Percentiles rank a stretch among this genome's conserved stretches.
Evolutionary conservation across 1,139 yeast genomes (phyloP).

Genomic region (Keqinozyma sinolaborantium): DNA sequence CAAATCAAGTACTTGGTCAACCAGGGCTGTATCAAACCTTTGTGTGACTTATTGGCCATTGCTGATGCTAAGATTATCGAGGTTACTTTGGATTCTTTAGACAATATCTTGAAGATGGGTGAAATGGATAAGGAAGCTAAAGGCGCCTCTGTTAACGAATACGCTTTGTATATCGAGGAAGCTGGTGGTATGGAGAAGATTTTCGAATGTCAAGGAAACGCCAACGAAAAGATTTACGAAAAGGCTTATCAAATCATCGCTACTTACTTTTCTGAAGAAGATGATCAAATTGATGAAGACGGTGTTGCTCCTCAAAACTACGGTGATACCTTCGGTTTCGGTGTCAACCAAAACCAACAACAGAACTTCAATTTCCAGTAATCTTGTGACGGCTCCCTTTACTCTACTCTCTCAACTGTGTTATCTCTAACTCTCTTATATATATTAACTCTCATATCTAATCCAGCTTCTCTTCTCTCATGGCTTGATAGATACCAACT

Average conservation of each 20-base stretch:
- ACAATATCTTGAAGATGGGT: slow-evolving; percentile 90
- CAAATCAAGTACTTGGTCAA: slow-evolving; percentile 87
- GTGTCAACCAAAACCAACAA: slow-evolving; percentile 49
- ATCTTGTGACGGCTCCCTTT: slow-evolving; percentile 1
- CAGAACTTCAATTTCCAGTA: slow-evolving; percentile 48
- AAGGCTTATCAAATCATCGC: slow-evolving; percentile 90
- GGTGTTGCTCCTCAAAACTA: slow-evolving; percentile 80
- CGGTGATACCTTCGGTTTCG: slow-evolving; percentile 87
- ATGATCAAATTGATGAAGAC: slow-evolving; percentile 67
- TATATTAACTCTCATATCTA: neutral
- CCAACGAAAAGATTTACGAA: slow-evolving; percentile 86
- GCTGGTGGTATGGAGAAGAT: slow-evolving; percentile 99
- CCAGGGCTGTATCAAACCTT: slow-evolving; percentile 96
- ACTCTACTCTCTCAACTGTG: slow-evolving; percentile 4
- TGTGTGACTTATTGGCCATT: slow-evolving; percentile 84
- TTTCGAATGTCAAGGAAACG: slow-evolving; percentile 87
- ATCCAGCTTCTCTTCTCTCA: neutral
- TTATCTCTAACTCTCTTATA: neutral
- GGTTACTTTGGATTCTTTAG: slow-evolving; percentile 92
- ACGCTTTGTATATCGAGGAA: slow-evolving; percentile 90
- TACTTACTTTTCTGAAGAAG: slow-evolving; percentile 84
- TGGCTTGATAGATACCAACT: neutral
- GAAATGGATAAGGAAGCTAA: slow-evolving; percentile 84
- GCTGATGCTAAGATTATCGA: slow-evolving; percentile 92
- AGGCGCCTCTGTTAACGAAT: slow-evolving; percentile 69